Base-by-base conservation (phyloP, 257 asterid species). In the Anisodus tanguticus region DNA sequence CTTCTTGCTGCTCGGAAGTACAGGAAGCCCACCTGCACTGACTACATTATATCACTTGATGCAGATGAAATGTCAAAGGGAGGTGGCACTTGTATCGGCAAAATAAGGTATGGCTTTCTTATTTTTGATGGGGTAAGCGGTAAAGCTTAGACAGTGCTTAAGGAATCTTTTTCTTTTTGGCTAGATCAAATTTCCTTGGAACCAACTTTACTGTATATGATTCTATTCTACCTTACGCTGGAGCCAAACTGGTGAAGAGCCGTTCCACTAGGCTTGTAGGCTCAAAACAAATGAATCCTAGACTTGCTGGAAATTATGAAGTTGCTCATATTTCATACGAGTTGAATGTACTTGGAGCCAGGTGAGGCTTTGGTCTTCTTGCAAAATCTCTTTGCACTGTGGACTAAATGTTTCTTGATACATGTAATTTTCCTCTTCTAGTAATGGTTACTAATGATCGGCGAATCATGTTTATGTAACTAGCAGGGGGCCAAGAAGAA, bases 401-500 rank as follows among this genome's bases (percentile, higher is more conserved):
- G 80, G 35, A 31, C 35, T 31, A 45, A 72, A 17, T 2, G 41
- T 69, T 41, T 41, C 78, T 8, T 16, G 55, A 16, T 17, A 9
- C 54, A 22, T 63, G 22, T 26, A 87, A 86, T 10, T 68, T 10
- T 17, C n/a, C 53, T 53, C 62, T 26, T 3, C 26, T 78, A 54
- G 22, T 22, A 54, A 31, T 26, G 12, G 5, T 66, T 35, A 66
- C 47, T 35, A 66, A 66, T 47, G 57, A 54, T 13, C 49, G 49
- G 31, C 26, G 53, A 6, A 72, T 51, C 6, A 49, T 83, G 60
- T 81, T 31, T 66, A 43, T 76, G 35, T 68, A 9, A 70, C 53
- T 74, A 77, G 86, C 91, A 96, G 99, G 90, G 98, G 98, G 79
- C 99, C 98, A 19, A 86, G 99, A 86, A 91, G 95, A 88, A 94